Evolutionary conservation across 23 red algal genomes (phyloP).

Genomic region (Agarophyton chilense): DNA sequence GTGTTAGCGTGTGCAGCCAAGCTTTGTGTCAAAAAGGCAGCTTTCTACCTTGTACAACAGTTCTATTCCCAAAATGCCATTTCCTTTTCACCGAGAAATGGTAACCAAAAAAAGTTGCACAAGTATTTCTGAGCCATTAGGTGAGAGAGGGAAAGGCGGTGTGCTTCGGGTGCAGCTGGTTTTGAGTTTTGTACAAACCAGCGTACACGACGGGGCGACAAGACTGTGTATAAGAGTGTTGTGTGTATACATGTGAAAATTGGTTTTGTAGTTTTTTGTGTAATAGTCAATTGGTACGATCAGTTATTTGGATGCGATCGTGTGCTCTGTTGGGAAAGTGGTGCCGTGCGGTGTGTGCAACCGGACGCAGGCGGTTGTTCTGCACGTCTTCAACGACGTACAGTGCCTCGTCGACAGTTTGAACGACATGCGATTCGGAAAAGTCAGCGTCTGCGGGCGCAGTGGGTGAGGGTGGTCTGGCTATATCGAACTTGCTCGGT

Average conservation of each 20-base stretch:
- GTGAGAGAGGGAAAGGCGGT: background rate
- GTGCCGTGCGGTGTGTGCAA: background rate
- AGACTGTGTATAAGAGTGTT: no score
- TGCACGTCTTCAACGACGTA: conserved; percentile 32
- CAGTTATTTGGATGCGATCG: background rate
- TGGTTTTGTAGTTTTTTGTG: background rate
- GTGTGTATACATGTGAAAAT: background rate
- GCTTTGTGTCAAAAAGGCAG: no score
- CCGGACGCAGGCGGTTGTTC: background rate
- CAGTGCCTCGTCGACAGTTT: conserved; percentile 21
- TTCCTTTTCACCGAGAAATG: no score
- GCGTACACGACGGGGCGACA: background rate
- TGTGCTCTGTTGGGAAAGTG: conserved; percentile 18
- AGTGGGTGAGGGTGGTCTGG: conserved; percentile 9
- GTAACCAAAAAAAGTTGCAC: no score
- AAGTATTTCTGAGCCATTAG: no score
- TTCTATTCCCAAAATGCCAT: no score
- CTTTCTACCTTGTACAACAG: no score
- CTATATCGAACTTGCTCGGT: background rate
- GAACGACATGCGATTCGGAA: background rate
- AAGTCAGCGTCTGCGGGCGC: conserved; percentile 3
- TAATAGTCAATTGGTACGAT: background rate
- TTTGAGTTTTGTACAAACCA: background rate
- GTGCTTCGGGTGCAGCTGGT: background rate
- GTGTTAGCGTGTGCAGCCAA: no score